Evolutionary conservation across 1,284 basidiomycete genomes (phyloP).

Genomic region (Cutaneotrichosporon mucoides): DNA sequence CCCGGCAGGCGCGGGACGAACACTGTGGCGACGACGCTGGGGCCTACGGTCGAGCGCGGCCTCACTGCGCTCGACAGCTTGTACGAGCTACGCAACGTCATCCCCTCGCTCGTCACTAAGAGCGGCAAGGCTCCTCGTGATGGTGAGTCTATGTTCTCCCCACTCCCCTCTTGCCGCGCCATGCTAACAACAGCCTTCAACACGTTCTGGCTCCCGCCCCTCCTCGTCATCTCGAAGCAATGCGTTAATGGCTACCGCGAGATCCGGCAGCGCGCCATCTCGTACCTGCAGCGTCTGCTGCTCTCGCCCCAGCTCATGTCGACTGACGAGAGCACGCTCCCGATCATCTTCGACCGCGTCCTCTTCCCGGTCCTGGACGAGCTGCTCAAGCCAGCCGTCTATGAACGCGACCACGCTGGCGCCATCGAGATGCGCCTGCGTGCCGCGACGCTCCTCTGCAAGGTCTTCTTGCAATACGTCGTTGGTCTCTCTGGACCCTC

Average conservation of each 20-base stretch:
- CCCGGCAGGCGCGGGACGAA: slow-evolving; percentile 30
- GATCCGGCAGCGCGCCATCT: slow-evolving; percentile 77
- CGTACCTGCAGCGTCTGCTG: slow-evolving; percentile 79
- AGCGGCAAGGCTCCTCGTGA: slow-evolving; percentile 37
- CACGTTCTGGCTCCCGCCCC: slow-evolving; percentile 71
- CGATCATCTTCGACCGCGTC: slow-evolving; percentile 81
- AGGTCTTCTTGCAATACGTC: slow-evolving; percentile 91
- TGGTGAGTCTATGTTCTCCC: slow-evolving; percentile 22
- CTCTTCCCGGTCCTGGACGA: slow-evolving; percentile 92
- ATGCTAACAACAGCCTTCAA: slow-evolving; percentile 59
- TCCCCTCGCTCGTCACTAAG: slow-evolving; percentile 58
- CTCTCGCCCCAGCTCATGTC: slow-evolving; percentile 70
- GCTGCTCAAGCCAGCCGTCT: slow-evolving; percentile 77
- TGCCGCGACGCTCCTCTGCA: slow-evolving; percentile 83
- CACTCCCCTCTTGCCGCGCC: too few species aligned
- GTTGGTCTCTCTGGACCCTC: slow-evolving; percentile 63
- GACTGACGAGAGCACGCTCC: slow-evolving; percentile 59
- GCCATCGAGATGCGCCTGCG: slow-evolving; percentile 86
- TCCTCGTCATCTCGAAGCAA: slow-evolving; percentile 74
- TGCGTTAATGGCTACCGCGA: slow-evolving; percentile 79
- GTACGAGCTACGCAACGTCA: slow-evolving; percentile 63
- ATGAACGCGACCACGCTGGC: slow-evolving; percentile 72
- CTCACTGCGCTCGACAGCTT: slow-evolving; percentile 76
- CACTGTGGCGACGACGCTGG: slow-evolving; percentile 46
- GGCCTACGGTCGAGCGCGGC: slow-evolving; percentile 72